Base-by-base conservation (phyloP, 768 basidiomycete species). In the Termitomyces sp. region DNA sequence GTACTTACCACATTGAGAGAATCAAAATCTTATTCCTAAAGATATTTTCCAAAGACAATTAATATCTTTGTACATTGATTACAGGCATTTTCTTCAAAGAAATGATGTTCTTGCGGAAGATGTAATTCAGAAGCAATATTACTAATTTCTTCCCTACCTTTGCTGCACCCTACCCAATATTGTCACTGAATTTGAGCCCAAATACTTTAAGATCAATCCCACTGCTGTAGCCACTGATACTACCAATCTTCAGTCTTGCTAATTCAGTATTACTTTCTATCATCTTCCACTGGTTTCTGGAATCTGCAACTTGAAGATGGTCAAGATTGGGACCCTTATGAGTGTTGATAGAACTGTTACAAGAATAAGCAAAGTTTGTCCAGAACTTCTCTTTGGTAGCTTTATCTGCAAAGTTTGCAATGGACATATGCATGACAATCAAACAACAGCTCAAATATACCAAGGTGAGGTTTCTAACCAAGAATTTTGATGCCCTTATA, bases 381-480 rank as follows among this genome's bases (percentile, higher is more conserved):
- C 97, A 2, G 97, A 98, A 71, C 72, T 99, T 47, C 76, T 98
- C 19, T 94, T 81, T 64, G 97, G 96, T 19, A 94, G 90, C 56
- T 99, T 97, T 68, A 83, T 88, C 45, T 99, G 97, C 63, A 88
- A 92, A 69, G 80, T 87, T 42, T 99, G 97, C 66, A 80, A 83
- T 45, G 91, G 89, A 30, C 75, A 88, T 11, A 87, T 98, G 24
- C 83, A 88, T 53, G 96, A 98, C 65, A 86, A n/a, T 99, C 46
- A 97, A 99, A 67, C 97, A 99, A 67, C 97, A 99, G 67, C 98
- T 99, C 81, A 99, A 98, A 68, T 98, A 98, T 68, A 99, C 97
- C 19, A 97, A 98, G 77, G 94, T 94, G 61, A 32, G 71, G 6
- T 26, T 40, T 26, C 37, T 38, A 26, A 40, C 38, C 10, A 26